These are phyloP conservation scores for Talaromyces ruber DNA, from an alignment of 495 filamentous ascomycete species.

Conservation along the genomic window DNA sequence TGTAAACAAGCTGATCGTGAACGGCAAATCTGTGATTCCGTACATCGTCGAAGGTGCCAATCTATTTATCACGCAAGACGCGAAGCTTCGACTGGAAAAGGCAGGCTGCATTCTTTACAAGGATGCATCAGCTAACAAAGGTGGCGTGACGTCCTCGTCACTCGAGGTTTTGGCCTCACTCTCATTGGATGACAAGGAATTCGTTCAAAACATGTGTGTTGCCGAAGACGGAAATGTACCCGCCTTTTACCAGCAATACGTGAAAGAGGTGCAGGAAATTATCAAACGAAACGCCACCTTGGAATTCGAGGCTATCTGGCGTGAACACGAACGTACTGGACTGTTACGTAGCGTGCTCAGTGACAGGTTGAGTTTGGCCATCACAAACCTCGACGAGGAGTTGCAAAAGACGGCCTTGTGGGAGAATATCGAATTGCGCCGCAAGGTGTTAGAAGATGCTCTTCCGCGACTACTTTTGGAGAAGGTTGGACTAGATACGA, in stretches of 20 bases:
- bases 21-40: conserved; percentile 76
- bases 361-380: conserved; percentile 80
- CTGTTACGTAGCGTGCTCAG: conserved; percentile 73
- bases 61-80: conserved; percentile 97
- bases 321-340: conserved; percentile 77
- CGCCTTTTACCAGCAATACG: conserved; percentile 85
- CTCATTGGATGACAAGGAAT: conserved; percentile 83
- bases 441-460: conserved; percentile 74
- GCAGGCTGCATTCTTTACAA: conserved; percentile 94
- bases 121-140: conserved; percentile 97
- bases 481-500: conserved; percentile 82
- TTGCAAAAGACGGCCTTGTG: conserved; percentile 88
- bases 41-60: conserved; percentile 98
- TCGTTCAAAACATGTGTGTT: conserved; percentile 90
- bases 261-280: conserved; percentile 79
- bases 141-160: conserved; percentile 96
- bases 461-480: conserved; percentile 76
- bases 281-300: conserved; percentile 85
- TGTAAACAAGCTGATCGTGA: conserved; percentile 71
- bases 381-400: conserved; percentile 92
- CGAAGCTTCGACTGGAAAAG: conserved; percentile 87
- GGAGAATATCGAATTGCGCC: conserved; percentile 70
- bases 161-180: conserved; percentile 91
- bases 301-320: conserved; percentile 98
- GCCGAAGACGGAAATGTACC: conserved; percentile 68